A percentile compares a stretch with the other conserved stretches of the same genome.
These are phyloP conservation scores for Tylopilus sp. DNA, from an alignment of 768 basidiomycete species.

Conservation along the genomic window DNA sequence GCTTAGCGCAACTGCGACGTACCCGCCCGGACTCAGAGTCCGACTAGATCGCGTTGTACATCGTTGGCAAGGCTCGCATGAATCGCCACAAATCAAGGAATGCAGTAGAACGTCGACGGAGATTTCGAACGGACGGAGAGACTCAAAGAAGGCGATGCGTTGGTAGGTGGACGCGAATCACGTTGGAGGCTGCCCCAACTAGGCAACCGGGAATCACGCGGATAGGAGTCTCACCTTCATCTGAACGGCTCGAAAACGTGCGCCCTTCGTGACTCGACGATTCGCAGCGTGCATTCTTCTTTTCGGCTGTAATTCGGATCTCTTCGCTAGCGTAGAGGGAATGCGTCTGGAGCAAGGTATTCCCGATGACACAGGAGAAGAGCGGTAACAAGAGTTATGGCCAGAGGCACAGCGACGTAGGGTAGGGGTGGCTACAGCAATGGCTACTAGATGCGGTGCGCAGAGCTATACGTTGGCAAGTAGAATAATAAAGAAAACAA, in stretches of 20 bases:
- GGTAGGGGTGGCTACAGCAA: constrained; percentile 18
- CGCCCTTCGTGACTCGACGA: not conserved
- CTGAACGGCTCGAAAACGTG: not conserved
- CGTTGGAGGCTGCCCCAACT: not conserved
- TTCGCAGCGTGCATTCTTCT: not conserved
- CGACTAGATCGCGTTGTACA: not conserved
- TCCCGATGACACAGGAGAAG: not conserved
- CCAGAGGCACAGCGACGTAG: not conserved
- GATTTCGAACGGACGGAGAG: not conserved
- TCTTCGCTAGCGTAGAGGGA: not conserved
- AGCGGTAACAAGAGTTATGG: constrained; percentile 2
- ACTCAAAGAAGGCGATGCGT: not conserved
- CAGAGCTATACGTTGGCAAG: not conserved
- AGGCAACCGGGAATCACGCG: constrained; percentile 1
- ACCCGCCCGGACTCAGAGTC: not conserved
- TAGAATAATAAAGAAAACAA: not conserved
- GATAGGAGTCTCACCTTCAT: constrained; percentile 2
- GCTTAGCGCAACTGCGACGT: not conserved
- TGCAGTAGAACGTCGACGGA: not conserved
- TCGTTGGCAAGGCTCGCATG: not conserved
- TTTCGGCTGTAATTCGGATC: not conserved
- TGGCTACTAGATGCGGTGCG: not conserved
- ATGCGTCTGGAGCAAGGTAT: not conserved
- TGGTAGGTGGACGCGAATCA: constrained; percentile 6
- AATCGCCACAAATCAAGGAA: not conserved